These are phyloP conservation scores for Diaporthe helianthi DNA, from an alignment of 2,329 filamentous ascomycete species.

Conservation along the genomic window DNA sequence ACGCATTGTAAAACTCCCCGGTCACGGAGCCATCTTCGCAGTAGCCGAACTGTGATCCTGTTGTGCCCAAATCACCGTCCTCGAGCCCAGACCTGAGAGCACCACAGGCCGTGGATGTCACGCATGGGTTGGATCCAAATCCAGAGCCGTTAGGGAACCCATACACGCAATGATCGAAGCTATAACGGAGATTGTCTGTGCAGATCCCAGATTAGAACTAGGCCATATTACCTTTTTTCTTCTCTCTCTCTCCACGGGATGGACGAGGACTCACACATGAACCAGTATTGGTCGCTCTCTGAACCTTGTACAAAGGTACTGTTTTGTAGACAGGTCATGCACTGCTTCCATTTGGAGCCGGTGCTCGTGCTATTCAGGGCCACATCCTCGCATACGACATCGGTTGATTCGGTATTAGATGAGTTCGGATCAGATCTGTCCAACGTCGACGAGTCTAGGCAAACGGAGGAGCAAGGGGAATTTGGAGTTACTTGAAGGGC, in stretches of 20 bases:
- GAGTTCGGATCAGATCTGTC: conserved; percentile 55
- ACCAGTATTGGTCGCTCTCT: conserved; percentile 63
- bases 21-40: conserved; percentile 47
- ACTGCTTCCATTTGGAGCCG: conserved; percentile 57
- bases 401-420: conserved; percentile 51
- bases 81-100: conserved; percentile 50
- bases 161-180: conserved; percentile 60
- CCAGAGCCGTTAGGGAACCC: conserved; percentile 57
- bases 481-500: conserved; percentile 59
- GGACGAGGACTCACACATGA: conserved; percentile 55
- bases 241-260: no score
- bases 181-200: conserved; percentile 61
- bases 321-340: conserved; percentile 60
- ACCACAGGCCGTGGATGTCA: conserved; percentile 59
- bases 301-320: conserved; percentile 54
- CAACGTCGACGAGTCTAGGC: conserved; percentile 50
- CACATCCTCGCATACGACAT: conserved; percentile 57
- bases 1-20: conserved; percentile 46
- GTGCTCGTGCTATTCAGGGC: conserved; percentile 47
- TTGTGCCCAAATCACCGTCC: conserved; percentile 42
- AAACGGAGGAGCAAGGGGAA: conserved; percentile 61
- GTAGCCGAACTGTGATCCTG: conserved; percentile 23
- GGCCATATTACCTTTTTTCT: not conserved
- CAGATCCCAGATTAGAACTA: not conserved
- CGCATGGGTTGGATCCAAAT: conserved; percentile 55